Evolutionary conservation across 2,329 filamentous ascomycete genomes (phyloP), one percentile per base, ranked within the genome.

Genomic region (Fusarium decemcellulare): DNA sequence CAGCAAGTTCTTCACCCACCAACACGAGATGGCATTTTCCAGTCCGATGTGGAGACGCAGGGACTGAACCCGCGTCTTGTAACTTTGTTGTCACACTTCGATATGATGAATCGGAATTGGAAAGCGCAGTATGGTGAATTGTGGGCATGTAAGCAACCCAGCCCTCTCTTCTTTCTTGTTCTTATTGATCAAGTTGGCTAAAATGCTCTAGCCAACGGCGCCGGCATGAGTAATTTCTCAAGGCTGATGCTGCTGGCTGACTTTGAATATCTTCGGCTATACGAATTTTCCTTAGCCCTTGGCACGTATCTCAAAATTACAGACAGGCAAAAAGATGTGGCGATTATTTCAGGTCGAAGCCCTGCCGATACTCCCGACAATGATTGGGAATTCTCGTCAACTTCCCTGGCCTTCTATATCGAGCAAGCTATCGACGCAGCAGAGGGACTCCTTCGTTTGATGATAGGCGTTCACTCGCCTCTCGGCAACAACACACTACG

Each of bases 1-100:
- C 59, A 62, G n/a, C 46, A 62, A 3, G 59, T 62, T n/a, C 23
- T 62, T 5, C 59, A 62, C 29, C 53, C 53, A 16, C 59, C 59
- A 16, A 62, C 46, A 10, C 23, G 18, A 8, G 53, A 62, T 16
- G 43, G 59, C 10, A 42, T 58, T 11, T 15, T 58, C n/a, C 53
- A 52, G 16, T 15, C 59, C 9, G 58, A 40, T 4, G 11, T 8
- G 0, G 42, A 47, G 11, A 10, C 46, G 4, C 37, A 18, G 32
- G 36, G 15, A n/a, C 52, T 23, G 4, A 56, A 32, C 2, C 44
- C 34, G 14, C 59, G 46, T 3, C 34, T 52, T 0, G 12, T 62
- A 2, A 36, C 59, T 2, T 46, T 62, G 4, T 8, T 62, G 8
- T 53, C 58, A 12, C 53, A 62, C 14, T 58, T 62, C 18, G 53